These are phyloP conservation scores for Luzula sylvatica DNA, from an alignment of 176 grass and related monocot species.

Conservation along the genomic window DNA sequence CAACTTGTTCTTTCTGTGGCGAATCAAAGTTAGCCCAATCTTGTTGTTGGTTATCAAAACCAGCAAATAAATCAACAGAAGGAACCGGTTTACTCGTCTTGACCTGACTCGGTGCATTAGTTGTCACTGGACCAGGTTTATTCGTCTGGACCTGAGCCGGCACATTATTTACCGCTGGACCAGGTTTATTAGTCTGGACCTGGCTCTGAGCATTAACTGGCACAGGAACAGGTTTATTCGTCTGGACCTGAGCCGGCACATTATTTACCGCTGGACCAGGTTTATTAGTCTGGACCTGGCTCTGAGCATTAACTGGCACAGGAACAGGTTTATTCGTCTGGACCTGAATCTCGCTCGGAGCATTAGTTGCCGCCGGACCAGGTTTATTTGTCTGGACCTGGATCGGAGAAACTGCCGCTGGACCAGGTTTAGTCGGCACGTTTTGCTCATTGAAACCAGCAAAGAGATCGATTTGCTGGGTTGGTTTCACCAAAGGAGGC, in stretches of 20 bases:
- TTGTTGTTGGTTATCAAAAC: conserved; percentile 51
- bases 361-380: background rate
- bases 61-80: conserved; percentile 50
- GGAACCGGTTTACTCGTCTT: background rate
- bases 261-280: conserved; percentile 1
- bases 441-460: conserved; percentile 14
- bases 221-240: background rate
- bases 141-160: too few relatives aligned
- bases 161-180: background rate
- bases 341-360: background rate
- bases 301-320: background rate
- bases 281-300: background rate
- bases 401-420: background rate
- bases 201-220: background rate
- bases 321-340: too few relatives aligned
- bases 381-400: too few relatives aligned
- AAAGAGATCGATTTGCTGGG: conserved; percentile 25
- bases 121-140: background rate
- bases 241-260: background rate
- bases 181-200: background rate
- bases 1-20: conserved; percentile 32
- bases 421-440: background rate
- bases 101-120: conserved; percentile 5
- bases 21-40: conserved; percentile 81
- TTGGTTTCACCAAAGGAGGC: conserved; percentile 21